Percentiles rank a stretch among this genome's conserved stretches.
Conservation (phyloP, 1,284 basidiomycete species). For the Entoloma clypeatum region DNA sequence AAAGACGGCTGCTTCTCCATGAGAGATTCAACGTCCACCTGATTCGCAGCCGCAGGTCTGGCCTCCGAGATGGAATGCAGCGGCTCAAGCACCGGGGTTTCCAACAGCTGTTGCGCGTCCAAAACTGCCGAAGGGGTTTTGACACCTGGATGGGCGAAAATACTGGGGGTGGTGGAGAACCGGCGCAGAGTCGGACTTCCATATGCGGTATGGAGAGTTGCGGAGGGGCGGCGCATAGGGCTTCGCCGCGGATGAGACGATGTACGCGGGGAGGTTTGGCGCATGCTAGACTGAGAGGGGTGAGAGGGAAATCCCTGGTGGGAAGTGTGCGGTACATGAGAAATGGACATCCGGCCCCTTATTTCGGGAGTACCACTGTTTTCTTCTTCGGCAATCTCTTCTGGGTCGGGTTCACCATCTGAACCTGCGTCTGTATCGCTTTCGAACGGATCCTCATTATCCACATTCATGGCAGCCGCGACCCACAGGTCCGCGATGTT, state of each 20-base stretch:
- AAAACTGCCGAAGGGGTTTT: constrained; percentile 66
- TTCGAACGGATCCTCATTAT: constrained; percentile 76
- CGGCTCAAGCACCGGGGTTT: constrained; percentile 33
- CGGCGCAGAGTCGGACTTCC: constrained; percentile 43
- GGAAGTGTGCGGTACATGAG: no score
- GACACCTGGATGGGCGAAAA: constrained; percentile 78
- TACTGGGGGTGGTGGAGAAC: constrained; percentile 58
- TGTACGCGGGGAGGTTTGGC: constrained; percentile 33
- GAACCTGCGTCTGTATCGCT: constrained; percentile 46
- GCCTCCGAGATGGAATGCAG: constrained; percentile 55
- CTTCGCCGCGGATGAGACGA: constrained; percentile 25
- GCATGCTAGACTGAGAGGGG: no score
- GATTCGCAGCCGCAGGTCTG: constrained; percentile 23
- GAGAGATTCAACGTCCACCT: constrained; percentile 36
- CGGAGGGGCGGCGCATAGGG: constrained; percentile 26
- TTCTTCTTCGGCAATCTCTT: constrained; percentile 29
- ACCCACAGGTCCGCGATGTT: constrained; percentile 92
- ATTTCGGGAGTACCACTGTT: constrained; percentile 24
- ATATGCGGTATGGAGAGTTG: constrained; percentile 30
- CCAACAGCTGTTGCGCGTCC: constrained; percentile 59
- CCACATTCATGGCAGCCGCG: constrained; percentile 86
- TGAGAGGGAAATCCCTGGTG: no score
- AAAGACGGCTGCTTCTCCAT: constrained; percentile 57
- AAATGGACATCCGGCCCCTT: constrained; percentile 14
- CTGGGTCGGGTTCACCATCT: constrained; percentile 29